Evolutionary conservation across 2,329 filamentous ascomycete genomes (phyloP).

Genomic region (Neofusicoccum sp.): DNA sequence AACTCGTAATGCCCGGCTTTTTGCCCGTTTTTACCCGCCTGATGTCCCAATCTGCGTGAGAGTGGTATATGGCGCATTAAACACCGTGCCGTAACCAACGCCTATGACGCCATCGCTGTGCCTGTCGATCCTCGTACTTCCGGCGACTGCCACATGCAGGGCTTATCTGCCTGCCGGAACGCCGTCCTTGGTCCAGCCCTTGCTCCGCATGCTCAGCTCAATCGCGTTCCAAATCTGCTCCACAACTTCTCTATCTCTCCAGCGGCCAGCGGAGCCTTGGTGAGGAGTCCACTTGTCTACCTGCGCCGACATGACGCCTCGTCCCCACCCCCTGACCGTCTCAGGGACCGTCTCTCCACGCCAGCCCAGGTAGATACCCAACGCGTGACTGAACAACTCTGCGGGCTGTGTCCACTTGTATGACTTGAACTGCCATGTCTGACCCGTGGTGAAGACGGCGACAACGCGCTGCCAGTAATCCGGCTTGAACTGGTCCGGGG

Average conservation of each 20-base stretch:
- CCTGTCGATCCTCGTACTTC: not conserved
- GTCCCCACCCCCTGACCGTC: slow-evolving; percentile 78
- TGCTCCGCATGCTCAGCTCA: slow-evolving; percentile 80
- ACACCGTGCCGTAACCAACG: slow-evolving; percentile 6
- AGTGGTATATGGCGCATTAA: slow-evolving; percentile 2
- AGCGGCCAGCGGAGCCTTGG: slow-evolving; percentile 54
- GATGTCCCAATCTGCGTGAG: not conserved
- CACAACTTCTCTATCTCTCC: slow-evolving; percentile 88
- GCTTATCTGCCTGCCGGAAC: not conserved
- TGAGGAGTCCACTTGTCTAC: slow-evolving; percentile 78
- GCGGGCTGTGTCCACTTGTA: slow-evolving; percentile 93
- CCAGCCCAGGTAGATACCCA: slow-evolving; percentile 90
- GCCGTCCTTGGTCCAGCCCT: slow-evolving; percentile 76
- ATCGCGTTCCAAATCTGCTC: slow-evolving; percentile 90
- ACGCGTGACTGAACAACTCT: slow-evolving; percentile 84
- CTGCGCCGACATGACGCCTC: slow-evolving; percentile 72
- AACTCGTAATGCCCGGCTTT: not conserved
- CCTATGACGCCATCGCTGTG: slow-evolving; percentile 9
- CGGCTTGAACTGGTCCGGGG: slow-evolving; percentile 90
- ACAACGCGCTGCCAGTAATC: slow-evolving; percentile 97
- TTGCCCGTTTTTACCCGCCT: not conserved
- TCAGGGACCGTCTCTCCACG: slow-evolving; percentile 76
- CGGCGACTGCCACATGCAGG: too few relatives aligned
- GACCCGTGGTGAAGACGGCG: slow-evolving; percentile 94
- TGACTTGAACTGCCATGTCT: slow-evolving; percentile 97